These are phyloP conservation scores for Aspergillus diversus DNA, from an alignment of 495 filamentous ascomycete genomes.

Conservation along the genomic window DNA sequence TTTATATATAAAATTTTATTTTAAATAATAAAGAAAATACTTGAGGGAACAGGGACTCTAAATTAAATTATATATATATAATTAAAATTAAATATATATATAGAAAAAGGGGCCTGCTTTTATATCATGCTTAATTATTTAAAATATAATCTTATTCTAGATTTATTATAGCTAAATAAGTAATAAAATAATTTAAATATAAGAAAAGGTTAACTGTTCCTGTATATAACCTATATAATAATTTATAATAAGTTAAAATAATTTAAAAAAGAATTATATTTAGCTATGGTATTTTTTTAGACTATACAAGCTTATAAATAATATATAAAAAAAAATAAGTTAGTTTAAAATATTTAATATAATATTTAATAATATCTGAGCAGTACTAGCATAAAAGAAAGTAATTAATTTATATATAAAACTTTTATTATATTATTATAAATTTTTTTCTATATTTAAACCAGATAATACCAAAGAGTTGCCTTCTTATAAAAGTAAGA, in stretches of 20 bases:
- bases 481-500: constrained; percentile 4
- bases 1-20: not conserved
- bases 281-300: not conserved
- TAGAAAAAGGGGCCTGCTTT: not conserved
- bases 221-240: constrained; percentile 8
- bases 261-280: not conserved
- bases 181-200: not conserved
- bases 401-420: constrained; percentile 7
- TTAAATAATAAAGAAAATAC: not conserved
- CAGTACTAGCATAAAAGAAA: not conserved
- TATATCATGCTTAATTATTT: not conserved
- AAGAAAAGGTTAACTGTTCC: not conserved
- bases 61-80: constrained; percentile 6
- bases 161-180: not conserved
- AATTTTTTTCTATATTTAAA: constrained; percentile 10
- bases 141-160: constrained; percentile 3
- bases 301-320: not conserved
- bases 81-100: constrained; percentile 1
- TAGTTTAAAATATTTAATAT: constrained; percentile 6
- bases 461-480: not conserved
- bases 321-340: constrained; percentile 1
- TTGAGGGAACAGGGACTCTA: not conserved
- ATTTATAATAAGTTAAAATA: not conserved
- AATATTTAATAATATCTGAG: constrained; percentile 4
- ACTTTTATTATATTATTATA: constrained; percentile 1